Evolutionary conservation across 805 yeast species (phyloP), one percentile per base, ranked within the genome.

Genomic region (Pichia gijzeniarum): DNA sequence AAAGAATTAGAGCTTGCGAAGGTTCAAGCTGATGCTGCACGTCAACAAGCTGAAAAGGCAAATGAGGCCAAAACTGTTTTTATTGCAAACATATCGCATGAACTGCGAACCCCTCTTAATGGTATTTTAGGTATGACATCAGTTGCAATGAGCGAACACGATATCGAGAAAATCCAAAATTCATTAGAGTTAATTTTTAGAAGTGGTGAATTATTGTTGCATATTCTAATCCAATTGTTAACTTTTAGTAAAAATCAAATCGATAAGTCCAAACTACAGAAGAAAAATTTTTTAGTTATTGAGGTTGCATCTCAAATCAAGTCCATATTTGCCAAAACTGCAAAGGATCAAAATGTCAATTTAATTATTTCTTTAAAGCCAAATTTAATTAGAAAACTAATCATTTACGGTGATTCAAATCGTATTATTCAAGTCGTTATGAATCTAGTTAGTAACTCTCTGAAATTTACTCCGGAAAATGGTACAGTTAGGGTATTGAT

Each of bases 51-150:
- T 13, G 97, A 91, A 65, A 79, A 84, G 25, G 99, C 99, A 1
- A 91, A 91, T 62, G 97, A 93, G 55, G 96, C 98, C 3, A 93
- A 93, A 59, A 90, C 98, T 6, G 89, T 87, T 6, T 88, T 88
- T 60, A 82, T 88, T 56, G 96, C 96, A 2, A 86, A 90, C 54
- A 89, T 88, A 16, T 86, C 96, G 0, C 96, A 88, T 62, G 99
- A 93, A 67, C 71, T 93, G 58, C 77, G 98, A 55, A 93, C 98
- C 0, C 99, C 99, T 1, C 70, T 93, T 50, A 93, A 93, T 62
- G 99, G 99, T 60, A 93, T 93, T 35, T 68, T 93, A 44, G 98
- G 98, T 51, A 86, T 91, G 90, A 86, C 97, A 0, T 85, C 95
- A 2, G 84, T 91, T 46, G 90, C 96, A 5, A 80, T 89, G 85